phyloP scores from a whole-genome alignment of 257 asterid genomes.

The Paulownia fortunei region DNA sequence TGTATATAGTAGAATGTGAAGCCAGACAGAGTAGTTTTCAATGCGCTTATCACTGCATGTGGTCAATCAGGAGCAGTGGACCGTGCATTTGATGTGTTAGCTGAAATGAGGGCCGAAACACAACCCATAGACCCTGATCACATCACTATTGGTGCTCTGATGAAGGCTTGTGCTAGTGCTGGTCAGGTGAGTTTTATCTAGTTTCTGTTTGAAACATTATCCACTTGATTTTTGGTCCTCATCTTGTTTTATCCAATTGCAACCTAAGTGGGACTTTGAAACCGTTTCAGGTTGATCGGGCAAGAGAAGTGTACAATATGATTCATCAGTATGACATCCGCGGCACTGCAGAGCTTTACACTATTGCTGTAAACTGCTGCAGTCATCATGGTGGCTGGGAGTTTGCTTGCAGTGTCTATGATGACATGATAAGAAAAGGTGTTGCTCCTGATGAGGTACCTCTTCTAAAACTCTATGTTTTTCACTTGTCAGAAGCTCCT shows the following conservation, averaged over 20 bases:
- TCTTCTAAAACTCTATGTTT: conserved; percentile 7
- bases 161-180: conserved; percentile 89
- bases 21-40: conserved; percentile 98
- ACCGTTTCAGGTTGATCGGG: conserved; percentile 74
- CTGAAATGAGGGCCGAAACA: conserved; percentile 83
- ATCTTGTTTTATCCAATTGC: conserved; percentile 21
- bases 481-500: conserved; percentile 22
- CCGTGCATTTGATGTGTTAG: conserved; percentile 95
- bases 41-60: conserved; percentile 98
- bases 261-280: conserved; percentile 23
- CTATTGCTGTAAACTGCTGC: conserved; percentile 96
- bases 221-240: conserved; percentile 25
- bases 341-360: conserved; percentile 95
- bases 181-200: conserved; percentile 68
- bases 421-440: conserved; percentile 84
- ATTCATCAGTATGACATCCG: conserved; percentile 73
- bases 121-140: conserved; percentile 96
- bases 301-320: conserved; percentile 84
- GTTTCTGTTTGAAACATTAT: conserved; percentile 26
- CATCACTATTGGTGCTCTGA: conserved; percentile 90
- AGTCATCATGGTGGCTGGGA: conserved; percentile 95
- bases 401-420: conserved; percentile 77
- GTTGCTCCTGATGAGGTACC: conserved; percentile 96
- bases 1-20: conserved; percentile 81
- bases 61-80: conserved; percentile 97